A percentile compares a stretch with the other conserved stretches of the same genome.
phyloP scores from a whole-genome alignment of 345 rosid genomes.

The Lumnitzera littorea region DNA sequence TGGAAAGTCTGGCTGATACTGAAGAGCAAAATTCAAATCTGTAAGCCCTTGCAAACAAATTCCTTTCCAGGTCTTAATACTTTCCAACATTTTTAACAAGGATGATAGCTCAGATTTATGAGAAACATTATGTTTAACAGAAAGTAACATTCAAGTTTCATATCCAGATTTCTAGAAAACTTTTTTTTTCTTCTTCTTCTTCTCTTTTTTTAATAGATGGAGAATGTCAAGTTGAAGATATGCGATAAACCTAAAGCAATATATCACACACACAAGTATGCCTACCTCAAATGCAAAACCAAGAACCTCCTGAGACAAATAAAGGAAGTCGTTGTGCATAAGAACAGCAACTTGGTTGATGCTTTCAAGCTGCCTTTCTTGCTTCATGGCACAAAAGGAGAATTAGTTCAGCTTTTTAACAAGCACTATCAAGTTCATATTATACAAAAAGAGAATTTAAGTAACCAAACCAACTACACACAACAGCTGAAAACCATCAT shows the following conservation, averaged over 20 bases:
- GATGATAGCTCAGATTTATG: too few species aligned
- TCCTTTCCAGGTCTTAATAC: background rate
- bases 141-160: too few species aligned
- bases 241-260: background rate
- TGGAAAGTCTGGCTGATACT: slow-evolving; percentile 87
- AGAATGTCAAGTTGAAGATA: too few species aligned
- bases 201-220: too few species aligned
- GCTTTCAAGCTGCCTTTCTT: slow-evolving; percentile 85
- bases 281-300: slow-evolving; percentile 94
- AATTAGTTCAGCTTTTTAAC: slow-evolving; percentile 7
- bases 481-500: too few species aligned
- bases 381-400: slow-evolving; percentile 57
- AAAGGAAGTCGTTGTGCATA: slow-evolving; percentile 88
- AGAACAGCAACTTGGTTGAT: slow-evolving; percentile 88
- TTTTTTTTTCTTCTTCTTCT: too few species aligned
- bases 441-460: too few species aligned
- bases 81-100: background rate
- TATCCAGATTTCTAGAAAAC: too few species aligned
- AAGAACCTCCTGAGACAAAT: slow-evolving; percentile 78
- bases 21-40: slow-evolving; percentile 14
- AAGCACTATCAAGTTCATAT: too few species aligned
- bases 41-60: background rate
- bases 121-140: too few species aligned
- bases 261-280: background rate
- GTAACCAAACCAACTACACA: too few species aligned